These are phyloP conservation scores for Geosmithia morbida DNA, from an alignment of 2,329 filamentous ascomycete species.

Conservation along the genomic window DNA sequence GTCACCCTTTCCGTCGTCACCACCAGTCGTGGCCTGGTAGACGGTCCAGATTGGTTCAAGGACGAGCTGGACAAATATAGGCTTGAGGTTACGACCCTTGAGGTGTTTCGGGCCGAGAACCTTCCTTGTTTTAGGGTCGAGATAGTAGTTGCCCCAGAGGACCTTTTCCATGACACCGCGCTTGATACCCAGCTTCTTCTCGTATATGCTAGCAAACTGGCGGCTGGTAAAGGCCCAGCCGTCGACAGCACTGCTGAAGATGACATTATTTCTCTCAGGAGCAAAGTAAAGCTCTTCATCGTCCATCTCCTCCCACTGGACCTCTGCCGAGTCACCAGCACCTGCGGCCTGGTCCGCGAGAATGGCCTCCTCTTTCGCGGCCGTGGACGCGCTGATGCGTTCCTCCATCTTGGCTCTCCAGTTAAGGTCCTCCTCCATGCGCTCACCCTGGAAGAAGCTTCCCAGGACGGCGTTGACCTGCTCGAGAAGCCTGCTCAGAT, in stretches of 20 bases:
- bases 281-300: constrained; percentile 98
- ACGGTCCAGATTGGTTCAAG: constrained; percentile 93
- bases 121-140: constrained; percentile 94
- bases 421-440: constrained; percentile 95
- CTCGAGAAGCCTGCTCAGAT: constrained; percentile 78
- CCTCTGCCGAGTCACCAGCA: constrained; percentile 32
- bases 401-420: constrained; percentile 93
- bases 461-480: constrained; percentile 96
- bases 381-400: constrained; percentile 56
- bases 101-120: constrained; percentile 83
- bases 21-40: constrained; percentile 79
- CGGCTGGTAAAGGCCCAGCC: constrained; percentile 98
- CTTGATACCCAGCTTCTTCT: constrained; percentile 95
- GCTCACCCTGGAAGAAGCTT: constrained; percentile 93
- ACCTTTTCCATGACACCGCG: constrained; percentile 79
- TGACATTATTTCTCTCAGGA: constrained; percentile 96
- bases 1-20: constrained; percentile 72
- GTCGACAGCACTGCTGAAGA: constrained; percentile 93
- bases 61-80: constrained; percentile 94
- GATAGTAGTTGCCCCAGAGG: constrained; percentile 90
- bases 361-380: constrained; percentile 37
- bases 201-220: constrained; percentile 86
- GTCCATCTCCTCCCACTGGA: constrained; percentile 76
- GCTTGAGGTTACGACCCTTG: constrained; percentile 81
- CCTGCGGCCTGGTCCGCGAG: constrained; percentile 21